Evolutionary conservation across 2,329 filamentous ascomycete genomes (phyloP).

Genomic region (Xylariaceae sp.): DNA sequence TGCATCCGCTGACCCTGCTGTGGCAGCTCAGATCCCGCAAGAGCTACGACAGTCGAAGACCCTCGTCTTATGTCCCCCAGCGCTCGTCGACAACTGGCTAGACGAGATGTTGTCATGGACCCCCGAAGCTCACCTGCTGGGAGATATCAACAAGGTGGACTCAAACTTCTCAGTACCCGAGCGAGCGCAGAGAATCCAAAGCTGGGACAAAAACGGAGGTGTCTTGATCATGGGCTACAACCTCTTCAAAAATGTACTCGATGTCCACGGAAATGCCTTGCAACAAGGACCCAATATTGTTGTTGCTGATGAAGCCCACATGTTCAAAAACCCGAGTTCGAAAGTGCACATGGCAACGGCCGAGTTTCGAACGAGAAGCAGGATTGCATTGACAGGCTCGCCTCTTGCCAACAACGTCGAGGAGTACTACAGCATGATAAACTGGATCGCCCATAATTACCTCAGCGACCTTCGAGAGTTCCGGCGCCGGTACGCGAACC

Average conservation of each 20-base stretch:
- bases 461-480: constrained; percentile 65
- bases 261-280: constrained; percentile 44
- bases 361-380: constrained; percentile 56
- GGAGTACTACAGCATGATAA: constrained; percentile 82
- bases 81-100: constrained; percentile 73
- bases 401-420: constrained; percentile 76
- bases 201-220: constrained; percentile 61
- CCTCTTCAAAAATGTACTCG: constrained; percentile 47
- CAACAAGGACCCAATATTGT: constrained; percentile 61
- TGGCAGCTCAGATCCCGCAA: constrained; percentile 60
- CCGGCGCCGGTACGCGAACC: constrained; percentile 57
- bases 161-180: constrained; percentile 24
- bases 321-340: constrained; percentile 58
- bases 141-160: constrained; percentile 49
- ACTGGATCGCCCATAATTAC: constrained; percentile 78
- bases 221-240: constrained; percentile 70
- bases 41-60: constrained; percentile 55
- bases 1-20: constrained; percentile 45
- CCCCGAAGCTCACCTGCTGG: constrained; percentile 43
- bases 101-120: constrained; percentile 71
- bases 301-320: constrained; percentile 79
- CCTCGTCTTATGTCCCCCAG: constrained; percentile 68
- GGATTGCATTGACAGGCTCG: constrained; percentile 81
- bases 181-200: constrained; percentile 38
- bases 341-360: constrained; percentile 45